Conservation (phyloP, 2,329 filamentous ascomycete genomes). For the Aureobasidium sp. region DNA sequence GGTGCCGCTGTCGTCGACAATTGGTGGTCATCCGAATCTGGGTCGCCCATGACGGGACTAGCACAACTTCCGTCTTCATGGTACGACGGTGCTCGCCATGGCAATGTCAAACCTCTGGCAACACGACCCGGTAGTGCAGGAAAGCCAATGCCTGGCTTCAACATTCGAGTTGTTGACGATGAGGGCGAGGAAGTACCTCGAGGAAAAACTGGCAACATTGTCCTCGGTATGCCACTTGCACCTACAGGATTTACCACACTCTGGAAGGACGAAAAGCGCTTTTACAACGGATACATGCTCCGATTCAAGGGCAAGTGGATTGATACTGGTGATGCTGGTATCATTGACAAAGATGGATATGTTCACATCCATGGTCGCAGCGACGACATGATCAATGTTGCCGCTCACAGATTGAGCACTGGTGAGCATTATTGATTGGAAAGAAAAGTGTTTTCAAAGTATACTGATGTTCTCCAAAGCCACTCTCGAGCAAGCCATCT, state of each 20-base stretch:
- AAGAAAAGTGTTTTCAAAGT: background rate
- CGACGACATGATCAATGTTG: constrained; percentile 95
- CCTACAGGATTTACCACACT: constrained; percentile 81
- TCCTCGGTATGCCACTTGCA: constrained; percentile 72
- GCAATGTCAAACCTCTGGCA: constrained; percentile 48
- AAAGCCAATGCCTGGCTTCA: constrained; percentile 86
- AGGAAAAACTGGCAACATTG: constrained; percentile 85
- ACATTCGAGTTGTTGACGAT: constrained; percentile 79
- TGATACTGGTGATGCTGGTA: constrained; percentile 85
- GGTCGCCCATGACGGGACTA: constrained; percentile 61
- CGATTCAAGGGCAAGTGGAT: constrained; percentile 77
- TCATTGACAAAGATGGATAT: constrained; percentile 65
- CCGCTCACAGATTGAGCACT: constrained; percentile 82
- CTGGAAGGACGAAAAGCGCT: constrained; percentile 79
- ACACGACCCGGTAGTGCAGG: constrained; percentile 83
- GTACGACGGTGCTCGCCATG: constrained; percentile 50
- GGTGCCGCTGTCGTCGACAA: constrained; percentile 61
- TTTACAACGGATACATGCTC: constrained; percentile 78
- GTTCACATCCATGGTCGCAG: constrained; percentile 57
- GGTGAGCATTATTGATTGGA: constrained; percentile 48
- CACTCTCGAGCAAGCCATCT: constrained; percentile 84
- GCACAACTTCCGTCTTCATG: constrained; percentile 49
- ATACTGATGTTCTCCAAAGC: constrained; percentile 42
- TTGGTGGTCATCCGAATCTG: constrained; percentile 68
- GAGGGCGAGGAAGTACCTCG: constrained; percentile 62